Base-by-base conservation (phyloP, 352 stramenopile genomes). In the Peronosclerospora sorghi region DNA sequence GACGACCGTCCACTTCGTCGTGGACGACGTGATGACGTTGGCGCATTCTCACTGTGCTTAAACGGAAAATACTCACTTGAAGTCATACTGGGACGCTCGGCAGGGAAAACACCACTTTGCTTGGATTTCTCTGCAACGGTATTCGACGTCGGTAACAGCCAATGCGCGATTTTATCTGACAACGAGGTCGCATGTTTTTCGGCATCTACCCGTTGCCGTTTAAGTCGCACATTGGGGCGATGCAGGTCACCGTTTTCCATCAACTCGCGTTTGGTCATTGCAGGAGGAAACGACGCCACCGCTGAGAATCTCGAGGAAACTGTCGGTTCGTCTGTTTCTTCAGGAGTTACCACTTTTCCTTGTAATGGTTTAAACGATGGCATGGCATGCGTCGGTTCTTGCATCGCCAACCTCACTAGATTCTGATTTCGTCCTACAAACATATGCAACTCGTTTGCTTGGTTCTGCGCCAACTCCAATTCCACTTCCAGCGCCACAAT, bases 401-500 rank as follows among this genome's bases (percentile, higher is more conserved):
- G 35, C 5, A 18, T 32, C 19, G 41, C 32, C 27, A 60, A 20
- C 2, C 41, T 39, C 0, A 60, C 29, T 12, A 66, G 28, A 54
- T 67, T 59, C 30, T 59, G 68, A 57, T 83, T 68, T 5, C 65
- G 53, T 37, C 59, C 53, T 26, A 80, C 35, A 30, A 81, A 84
- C 41, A 69, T 62, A 36, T 65, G 51, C 15, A 84, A 52, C 52
- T 84, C 72, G 19, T 61, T 66, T 14, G 68, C 54, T 51, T 84
- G 72, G 28, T 82, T 84, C 41, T 78, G 66, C 24, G 81, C 42
- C 27, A 84, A 42, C 32, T 79, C 65, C 9, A 70, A 43, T 18
- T 81, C 68, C 14, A 79, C 45, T 40, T 79, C 61, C 15, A 81
- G 32, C 2, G 64, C 60, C 13, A 59, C 73, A 32, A 81, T 73